These are phyloP conservation scores for Ogataea methanolica DNA, from an alignment of 805 yeast species.

Conservation along the genomic window DNA sequence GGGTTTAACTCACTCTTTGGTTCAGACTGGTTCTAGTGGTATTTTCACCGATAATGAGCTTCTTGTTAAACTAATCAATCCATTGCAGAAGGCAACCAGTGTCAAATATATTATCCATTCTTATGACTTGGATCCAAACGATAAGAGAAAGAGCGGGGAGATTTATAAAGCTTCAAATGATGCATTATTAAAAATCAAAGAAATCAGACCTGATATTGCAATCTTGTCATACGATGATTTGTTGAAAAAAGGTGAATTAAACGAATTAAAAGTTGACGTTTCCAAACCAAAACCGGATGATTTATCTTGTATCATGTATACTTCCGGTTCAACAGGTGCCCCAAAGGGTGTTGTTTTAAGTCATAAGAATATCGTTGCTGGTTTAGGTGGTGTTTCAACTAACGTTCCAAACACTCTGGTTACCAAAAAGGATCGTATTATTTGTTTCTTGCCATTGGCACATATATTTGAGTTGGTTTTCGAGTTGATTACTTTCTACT, in stretches of 20 bases:
- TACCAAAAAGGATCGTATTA: conserved; percentile 58
- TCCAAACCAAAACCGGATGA: conserved; percentile 53
- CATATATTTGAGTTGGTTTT: conserved; percentile 92
- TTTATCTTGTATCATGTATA: conserved; percentile 75
- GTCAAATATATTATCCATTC: conserved; percentile 70
- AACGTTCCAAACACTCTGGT: conserved; percentile 52
- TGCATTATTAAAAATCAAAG: conserved; percentile 55
- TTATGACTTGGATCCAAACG: conserved; percentile 56
- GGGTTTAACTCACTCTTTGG: conserved; percentile 81
- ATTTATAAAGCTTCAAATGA: conserved; percentile 51
- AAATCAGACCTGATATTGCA: conserved; percentile 72
- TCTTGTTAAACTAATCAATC: conserved; percentile 60
- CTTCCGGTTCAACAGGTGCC: conserved; percentile 81
- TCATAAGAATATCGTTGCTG: conserved; percentile 70
- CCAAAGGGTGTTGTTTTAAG: conserved; percentile 80
- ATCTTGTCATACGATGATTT: conserved; percentile 65
- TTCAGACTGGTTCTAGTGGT: conserved; percentile 73
- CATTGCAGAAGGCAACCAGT: conserved; percentile 57
- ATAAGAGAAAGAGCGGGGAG: conserved; percentile 59
- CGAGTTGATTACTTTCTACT: conserved; percentile 71
- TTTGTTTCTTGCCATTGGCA: conserved; percentile 91
- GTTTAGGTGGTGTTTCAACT: conserved; percentile 75
- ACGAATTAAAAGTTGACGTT: conserved; percentile 35
- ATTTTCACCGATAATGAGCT: conserved; percentile 81
- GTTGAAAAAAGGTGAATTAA: conserved; percentile 54